phyloP scores from a whole-genome alignment of 2,329 filamentous ascomycete species.

The Hawksworthiomyces lignivorus region DNA sequence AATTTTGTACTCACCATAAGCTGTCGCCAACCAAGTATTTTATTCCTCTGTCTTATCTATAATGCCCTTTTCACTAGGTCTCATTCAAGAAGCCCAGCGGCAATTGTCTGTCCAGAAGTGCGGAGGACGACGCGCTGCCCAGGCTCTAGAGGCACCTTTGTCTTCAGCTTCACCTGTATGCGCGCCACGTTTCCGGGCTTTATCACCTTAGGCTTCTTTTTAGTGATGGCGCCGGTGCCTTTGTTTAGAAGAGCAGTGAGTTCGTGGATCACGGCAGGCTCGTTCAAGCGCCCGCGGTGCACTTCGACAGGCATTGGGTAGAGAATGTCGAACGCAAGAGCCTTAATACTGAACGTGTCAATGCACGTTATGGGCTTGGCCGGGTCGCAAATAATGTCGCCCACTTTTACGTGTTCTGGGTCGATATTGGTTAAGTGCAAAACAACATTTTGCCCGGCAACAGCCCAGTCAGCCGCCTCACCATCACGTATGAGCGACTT shows the following conservation, averaged over 20 bases:
- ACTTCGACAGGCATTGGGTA: conserved; percentile 86
- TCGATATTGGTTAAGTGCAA: conserved; percentile 84
- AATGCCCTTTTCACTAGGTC: too few relatives aligned
- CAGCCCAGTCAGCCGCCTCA: conserved; percentile 38
- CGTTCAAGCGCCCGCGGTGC: conserved; percentile 75
- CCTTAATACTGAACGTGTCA: conserved; percentile 70
- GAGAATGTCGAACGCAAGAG: conserved; percentile 82
- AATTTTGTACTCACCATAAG: too few relatives aligned
- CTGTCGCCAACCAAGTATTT: too few relatives aligned
- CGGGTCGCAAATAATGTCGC: conserved; percentile 77
- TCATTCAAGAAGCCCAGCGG: conserved; percentile 74
- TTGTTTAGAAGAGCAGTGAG: conserved; percentile 74
- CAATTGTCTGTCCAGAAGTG: conserved; percentile 74
- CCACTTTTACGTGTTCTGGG: conserved; percentile 68
- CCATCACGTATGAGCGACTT: conserved; percentile 71
- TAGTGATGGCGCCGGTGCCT: conserved; percentile 61
- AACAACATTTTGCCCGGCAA: conserved; percentile 75
- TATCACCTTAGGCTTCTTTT: conserved; percentile 79
- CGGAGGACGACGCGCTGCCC: conserved; percentile 76
- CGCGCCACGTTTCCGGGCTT: conserved; percentile 72
- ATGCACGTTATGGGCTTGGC: conserved; percentile 61
- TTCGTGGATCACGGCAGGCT: conserved; percentile 63
- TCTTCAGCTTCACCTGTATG: conserved; percentile 65
- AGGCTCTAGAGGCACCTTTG: conserved; percentile 69
- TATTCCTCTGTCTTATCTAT: too few relatives aligned